phyloP scores from a whole-genome alignment of 352 stramenopile species.

The Globisporangium acanthophoron region DNA sequence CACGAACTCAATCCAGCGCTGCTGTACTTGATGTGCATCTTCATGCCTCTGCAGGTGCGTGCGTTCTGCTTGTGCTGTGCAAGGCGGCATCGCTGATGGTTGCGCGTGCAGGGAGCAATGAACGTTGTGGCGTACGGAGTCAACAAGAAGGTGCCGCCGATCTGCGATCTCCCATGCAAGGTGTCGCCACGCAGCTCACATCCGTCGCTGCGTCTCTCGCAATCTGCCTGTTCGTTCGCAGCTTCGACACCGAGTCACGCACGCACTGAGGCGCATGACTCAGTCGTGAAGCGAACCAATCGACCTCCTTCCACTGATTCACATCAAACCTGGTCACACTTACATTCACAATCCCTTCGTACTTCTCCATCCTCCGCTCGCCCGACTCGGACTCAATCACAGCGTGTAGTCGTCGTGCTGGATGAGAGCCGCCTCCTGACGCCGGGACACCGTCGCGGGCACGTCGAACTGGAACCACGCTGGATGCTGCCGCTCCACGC shows the following conservation, averaged over 20 bases:
- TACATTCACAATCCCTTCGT: neutral
- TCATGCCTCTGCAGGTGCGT: slow-evolving; percentile 60
- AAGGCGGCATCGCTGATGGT: neutral
- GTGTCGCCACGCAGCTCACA: neutral
- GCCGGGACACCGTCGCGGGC: slow-evolving; percentile 31
- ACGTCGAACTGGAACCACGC: slow-evolving; percentile 37
- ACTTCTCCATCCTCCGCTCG: neutral
- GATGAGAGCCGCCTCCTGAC: slow-evolving; percentile 29
- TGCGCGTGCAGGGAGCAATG: slow-evolving; percentile 31
- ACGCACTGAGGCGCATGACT: neutral
- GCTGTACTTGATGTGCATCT: slow-evolving; percentile 63
- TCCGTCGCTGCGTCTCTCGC: neutral
- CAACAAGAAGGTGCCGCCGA: slow-evolving; percentile 41
- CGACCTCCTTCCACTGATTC: neutral
- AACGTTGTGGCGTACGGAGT: slow-evolving; percentile 58
- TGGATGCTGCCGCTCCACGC: slow-evolving; percentile 52
- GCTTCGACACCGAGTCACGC: slow-evolving; percentile 10
- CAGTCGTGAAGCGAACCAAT: neutral
- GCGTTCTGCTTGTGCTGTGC: neutral
- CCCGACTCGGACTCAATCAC: neutral
- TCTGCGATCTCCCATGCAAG: neutral
- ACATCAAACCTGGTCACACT: neutral
- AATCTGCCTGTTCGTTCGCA: neutral
- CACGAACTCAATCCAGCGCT: slow-evolving; percentile 44
- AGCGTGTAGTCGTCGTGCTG: slow-evolving; percentile 20